Base-by-base conservation (phyloP, 805 yeast species). In the Kodamaea lidongshanica region DNA sequence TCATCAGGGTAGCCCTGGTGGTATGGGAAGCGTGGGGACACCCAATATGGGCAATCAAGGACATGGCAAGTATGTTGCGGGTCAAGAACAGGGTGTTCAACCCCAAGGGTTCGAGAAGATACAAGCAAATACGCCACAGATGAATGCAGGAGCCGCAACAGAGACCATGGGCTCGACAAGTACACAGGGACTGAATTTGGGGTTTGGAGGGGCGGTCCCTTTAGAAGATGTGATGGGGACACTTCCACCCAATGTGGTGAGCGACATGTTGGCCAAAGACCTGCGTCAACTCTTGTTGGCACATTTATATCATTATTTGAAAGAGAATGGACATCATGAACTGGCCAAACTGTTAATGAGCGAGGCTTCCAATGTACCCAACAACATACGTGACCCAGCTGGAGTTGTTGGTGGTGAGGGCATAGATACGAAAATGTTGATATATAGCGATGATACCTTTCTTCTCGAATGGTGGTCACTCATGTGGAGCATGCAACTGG, bases 381-480 rank as follows among this genome's bases (percentile, higher is more conserved):
- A 6, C 25, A 40, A 23, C 37, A 11, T 21, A 16, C 35, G 18
- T 12, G 16, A 24, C 27, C 20, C 27, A 10, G 19, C 23, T 28
- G 11, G 28, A 30, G 12, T 19, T 24, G 9, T 19, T 13, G 23
- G 25, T 19, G 16, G 28, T 16, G 19, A 23, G 23, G 14, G 18
- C 25, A 23, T 30, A 8, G 39, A 27, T 10, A 19, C 38, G 28
- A 35, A 63, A 16, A 64, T 61, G 65, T 45, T 65, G 20, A 60
- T 61, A n/a, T 10, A 16, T 13, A 26, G 36, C 4, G 19, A 61
- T 4, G 72, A 69, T 12, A 61, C 74, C 0, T 70, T 71, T 37
- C 46, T 74, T 9, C 46, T 67, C 27, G 77, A 74, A 39, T 74
- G 79, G 79, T 74, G 77, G 76, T 61, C 65, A 29, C 50, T 66